Evolutionary conservation across 2,329 filamentous ascomycete genomes (phyloP), one percentile per base, ranked within the genome.

Genomic region (Macrophomina tecta): DNA sequence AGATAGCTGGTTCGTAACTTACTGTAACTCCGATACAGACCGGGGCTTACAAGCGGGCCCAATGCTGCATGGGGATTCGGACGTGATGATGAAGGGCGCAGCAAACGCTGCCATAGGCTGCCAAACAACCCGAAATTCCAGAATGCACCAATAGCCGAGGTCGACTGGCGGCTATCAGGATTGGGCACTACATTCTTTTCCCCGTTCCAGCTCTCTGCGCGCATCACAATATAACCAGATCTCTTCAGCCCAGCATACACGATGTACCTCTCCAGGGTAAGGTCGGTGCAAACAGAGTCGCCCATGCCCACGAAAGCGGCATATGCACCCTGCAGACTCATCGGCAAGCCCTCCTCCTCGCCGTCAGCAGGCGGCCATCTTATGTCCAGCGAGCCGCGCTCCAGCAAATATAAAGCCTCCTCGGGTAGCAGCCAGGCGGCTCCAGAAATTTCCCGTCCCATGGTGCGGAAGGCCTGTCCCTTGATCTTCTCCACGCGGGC

Each of bases 281-380:
- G 71, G 9, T 83, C 85, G 34, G 80, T 78, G 1, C 79, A 78
- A 7, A 76, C 70, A 14, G 75, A 85, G 5, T 82, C 85, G 56
- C 92, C 90, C 30, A 86, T 82, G 1, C 93, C 93, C 70, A 97
- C 86, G 64, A 97, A 89, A 28, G 93, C 86, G 5, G 94, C 87
- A 81, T 98, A 98, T 0, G 93, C 93, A 5, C 91, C 94, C 77
- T 98, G 92, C 46, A 98, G 81, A 78, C 92, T 97, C 83, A 99
- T 89, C 0, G 94, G 93, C n/a, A 95, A 78, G 0, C 90, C 91
- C 14, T 75, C 76, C 3, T 72, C 73, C 4, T 68, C 73, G 1
- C 74, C 73, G 62, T 74, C 70, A 5, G 75, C 75, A 5, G 77
- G 74, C 45, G 92, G 92, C 92, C 92, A 97, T 83, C 93, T 90